phyloP scores from a whole-genome alignment of 306 rosid species.

The Quercus aquifolioides region DNA sequence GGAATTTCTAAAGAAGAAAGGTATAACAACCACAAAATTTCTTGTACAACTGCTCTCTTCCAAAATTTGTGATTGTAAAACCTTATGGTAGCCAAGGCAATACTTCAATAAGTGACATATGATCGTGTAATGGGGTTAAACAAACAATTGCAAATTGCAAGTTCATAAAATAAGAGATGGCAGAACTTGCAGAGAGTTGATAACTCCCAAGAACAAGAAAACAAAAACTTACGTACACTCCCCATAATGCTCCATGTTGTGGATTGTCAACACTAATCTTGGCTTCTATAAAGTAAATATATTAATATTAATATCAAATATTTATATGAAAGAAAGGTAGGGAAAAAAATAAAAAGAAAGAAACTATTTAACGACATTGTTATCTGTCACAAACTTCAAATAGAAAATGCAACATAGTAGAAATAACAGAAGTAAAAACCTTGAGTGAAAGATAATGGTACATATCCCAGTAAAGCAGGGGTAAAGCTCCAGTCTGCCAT shows the following conservation, averaged over 20 bases:
- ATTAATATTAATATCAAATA: background rate
- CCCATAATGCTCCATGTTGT: slow-evolving; percentile 47
- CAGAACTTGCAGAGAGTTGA: background rate
- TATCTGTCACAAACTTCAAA: background rate
- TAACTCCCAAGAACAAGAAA: background rate
- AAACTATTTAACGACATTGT: background rate
- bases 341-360: too few relatives aligned
- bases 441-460: slow-evolving; percentile 37
- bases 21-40: background rate
- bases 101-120: background rate
- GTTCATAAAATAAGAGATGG: background rate
- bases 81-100: background rate
- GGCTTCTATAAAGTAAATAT: slow-evolving; percentile 28
- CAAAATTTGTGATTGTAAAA: background rate
- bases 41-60: background rate
- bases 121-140: background rate
- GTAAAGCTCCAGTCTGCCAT: slow-evolving; percentile 40
- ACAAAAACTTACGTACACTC: slow-evolving; percentile 32
- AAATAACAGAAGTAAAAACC: slow-evolving; percentile 19
- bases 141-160: background rate
- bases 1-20: background rate
- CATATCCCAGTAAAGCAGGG: slow-evolving; percentile 47
- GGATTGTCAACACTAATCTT: slow-evolving; percentile 42
- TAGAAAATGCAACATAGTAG: background rate
- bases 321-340: background rate